These are phyloP conservation scores for Thermothelomyces thermophilus DNA, from an alignment of 2,329 filamentous ascomycete genomes.

Conservation along the genomic window DNA sequence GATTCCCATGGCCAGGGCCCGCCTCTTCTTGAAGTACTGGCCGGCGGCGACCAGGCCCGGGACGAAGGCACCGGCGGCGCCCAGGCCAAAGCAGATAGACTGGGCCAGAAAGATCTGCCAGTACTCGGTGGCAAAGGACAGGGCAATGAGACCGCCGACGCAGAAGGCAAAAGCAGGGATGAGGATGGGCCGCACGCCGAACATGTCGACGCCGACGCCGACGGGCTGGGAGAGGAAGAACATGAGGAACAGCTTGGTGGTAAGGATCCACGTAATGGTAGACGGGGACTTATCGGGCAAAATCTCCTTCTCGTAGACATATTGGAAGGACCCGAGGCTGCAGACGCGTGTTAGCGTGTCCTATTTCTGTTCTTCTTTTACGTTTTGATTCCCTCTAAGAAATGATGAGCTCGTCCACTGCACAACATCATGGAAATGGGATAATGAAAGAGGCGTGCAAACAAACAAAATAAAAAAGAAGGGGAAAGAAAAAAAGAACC, in stretches of 20 bases:
- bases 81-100: conserved; percentile 1
- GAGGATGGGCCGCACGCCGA: not conserved
- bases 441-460: not conserved
- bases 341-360: too few relatives aligned
- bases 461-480: too few relatives aligned
- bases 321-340: conserved; percentile 5
- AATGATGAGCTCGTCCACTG: not conserved
- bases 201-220: conserved; percentile 5
- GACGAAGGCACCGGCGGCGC: conserved; percentile 1
- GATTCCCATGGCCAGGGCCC: not conserved
- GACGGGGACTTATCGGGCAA: not conserved
- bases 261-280: conserved; percentile 7
- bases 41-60: not conserved
- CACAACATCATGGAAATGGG: not conserved
- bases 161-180: conserved; percentile 6
- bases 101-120: conserved; percentile 8
- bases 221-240: conserved; percentile 7
- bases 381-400: too few relatives aligned
- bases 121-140: conserved; percentile 6
- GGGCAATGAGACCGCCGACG: conserved; percentile 1
- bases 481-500: too few relatives aligned
- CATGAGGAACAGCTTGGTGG: conserved; percentile 5
- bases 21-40: conserved; percentile 2
- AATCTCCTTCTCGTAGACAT: conserved; percentile 6
- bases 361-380: too few relatives aligned